A percentile compares a stretch with the other conserved stretches of the same genome.
Conservation (phyloP, 2,329 filamentous ascomycete genomes). For the Diaporthe ampelina region DNA sequence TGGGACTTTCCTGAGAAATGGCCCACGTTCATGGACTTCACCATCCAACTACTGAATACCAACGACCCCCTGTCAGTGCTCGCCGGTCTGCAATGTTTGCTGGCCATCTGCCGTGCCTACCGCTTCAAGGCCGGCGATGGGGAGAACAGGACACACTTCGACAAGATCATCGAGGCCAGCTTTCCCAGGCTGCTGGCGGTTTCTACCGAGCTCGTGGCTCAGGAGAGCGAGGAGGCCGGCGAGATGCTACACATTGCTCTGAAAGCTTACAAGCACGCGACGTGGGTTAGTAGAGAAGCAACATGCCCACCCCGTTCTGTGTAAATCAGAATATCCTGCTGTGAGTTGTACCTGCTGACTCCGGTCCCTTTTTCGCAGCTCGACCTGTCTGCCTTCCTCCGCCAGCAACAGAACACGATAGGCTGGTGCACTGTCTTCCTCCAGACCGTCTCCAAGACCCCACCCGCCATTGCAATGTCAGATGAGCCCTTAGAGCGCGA, state of each 20-base stretch:
- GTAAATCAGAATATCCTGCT: not conserved
- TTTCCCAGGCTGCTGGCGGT: constrained; percentile 91
- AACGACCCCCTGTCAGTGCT: constrained; percentile 90
- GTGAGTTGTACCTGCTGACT: not conserved
- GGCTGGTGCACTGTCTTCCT: constrained; percentile 98
- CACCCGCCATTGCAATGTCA: constrained; percentile 82
- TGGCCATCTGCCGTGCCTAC: constrained; percentile 96
- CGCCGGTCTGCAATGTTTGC: constrained; percentile 91
- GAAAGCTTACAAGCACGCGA: constrained; percentile 98
- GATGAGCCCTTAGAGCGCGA: constrained; percentile 89
- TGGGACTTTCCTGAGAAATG: constrained; percentile 95
- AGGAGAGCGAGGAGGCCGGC: constrained; percentile 92
- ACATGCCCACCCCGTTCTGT: constrained; percentile 30
- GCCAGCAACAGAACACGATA: constrained; percentile 86
- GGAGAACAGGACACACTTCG: constrained; percentile 84
- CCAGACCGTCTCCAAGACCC: constrained; percentile 86
- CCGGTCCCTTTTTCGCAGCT: constrained; percentile 69
- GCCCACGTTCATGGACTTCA: constrained; percentile 95
- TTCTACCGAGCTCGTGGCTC: constrained; percentile 88
- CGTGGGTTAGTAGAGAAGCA: constrained; percentile 78
- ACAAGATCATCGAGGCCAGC: constrained; percentile 91
- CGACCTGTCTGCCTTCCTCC: constrained; percentile 84
- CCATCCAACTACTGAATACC: constrained; percentile 87
- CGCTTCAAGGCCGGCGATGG: constrained; percentile 89
- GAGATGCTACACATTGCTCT: constrained; percentile 97